Conservation (phyloP, 179 eudicot genomes). For the Heliamphora pulchella region DNA sequence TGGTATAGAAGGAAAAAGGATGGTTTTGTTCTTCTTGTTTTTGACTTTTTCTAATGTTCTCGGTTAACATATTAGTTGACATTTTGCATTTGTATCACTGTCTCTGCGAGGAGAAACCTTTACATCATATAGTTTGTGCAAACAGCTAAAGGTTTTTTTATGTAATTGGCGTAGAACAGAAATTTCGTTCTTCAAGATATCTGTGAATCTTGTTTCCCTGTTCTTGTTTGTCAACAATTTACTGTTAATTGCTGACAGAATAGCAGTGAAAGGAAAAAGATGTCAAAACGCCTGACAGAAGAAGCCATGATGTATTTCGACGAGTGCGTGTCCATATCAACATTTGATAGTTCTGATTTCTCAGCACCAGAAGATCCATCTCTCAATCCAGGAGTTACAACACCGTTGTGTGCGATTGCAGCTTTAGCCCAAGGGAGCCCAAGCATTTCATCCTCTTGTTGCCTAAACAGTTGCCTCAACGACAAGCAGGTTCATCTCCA, state of each 20-base stretch:
- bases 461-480: slow-evolving; percentile 19
- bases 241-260: slow-evolving; percentile 32
- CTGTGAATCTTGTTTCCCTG: slow-evolving; percentile 10
- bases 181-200: not conserved
- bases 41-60: not conserved
- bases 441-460: slow-evolving; percentile 19
- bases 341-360: slow-evolving; percentile 92
- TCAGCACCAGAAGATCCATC: slow-evolving; percentile 87
- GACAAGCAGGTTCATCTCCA: slow-evolving; percentile 43
- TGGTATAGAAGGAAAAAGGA: too few species aligned
- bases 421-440: slow-evolving; percentile 27
- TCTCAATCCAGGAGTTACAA: slow-evolving; percentile 25
- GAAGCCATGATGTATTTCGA: slow-evolving; percentile 96
- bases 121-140: not conserved
- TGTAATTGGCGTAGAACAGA: not conserved
- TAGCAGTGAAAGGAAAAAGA: slow-evolving; percentile 71
- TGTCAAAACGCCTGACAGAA: slow-evolving; percentile 73
- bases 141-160: not conserved
- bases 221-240: not conserved
- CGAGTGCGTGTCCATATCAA: slow-evolving; percentile 96
- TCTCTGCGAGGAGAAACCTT: not conserved
- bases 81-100: not conserved
- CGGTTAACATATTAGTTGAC: not conserved
- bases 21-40: too few species aligned
- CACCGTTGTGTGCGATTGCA: slow-evolving; percentile 18